Percentiles rank a stretch among this genome's conserved stretches.
Evolutionary conservation across 1,284 basidiomycete genomes (phyloP).

Genomic region (Butyriboletus appendiculatus): DNA sequence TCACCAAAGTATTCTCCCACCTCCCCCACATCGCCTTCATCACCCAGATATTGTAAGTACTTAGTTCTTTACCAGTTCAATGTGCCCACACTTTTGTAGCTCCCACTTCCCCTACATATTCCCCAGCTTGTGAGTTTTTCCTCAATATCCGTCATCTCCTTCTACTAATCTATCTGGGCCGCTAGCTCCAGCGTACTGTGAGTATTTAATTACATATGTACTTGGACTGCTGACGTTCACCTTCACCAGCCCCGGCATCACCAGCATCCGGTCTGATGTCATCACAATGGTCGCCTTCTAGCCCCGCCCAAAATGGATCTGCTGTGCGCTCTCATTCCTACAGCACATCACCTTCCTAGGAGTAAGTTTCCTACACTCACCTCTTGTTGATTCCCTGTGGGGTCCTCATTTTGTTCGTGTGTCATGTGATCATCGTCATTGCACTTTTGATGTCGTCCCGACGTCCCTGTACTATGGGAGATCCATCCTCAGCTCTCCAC

Average conservation of each 20-base stretch:
- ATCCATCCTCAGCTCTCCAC: too few relatives aligned
- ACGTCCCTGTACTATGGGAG: too few relatives aligned
- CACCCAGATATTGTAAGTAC: slow-evolving; percentile 83
- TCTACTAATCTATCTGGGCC: slow-evolving; percentile 23
- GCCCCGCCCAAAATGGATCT: slow-evolving; percentile 63
- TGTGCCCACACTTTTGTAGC: slow-evolving; percentile 43
- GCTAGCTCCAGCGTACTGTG: slow-evolving; percentile 71
- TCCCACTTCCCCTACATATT: slow-evolving; percentile 83
- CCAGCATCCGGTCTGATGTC: slow-evolving; percentile 84
- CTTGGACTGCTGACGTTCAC: slow-evolving; percentile 14
- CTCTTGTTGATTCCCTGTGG: slow-evolving; percentile 13
- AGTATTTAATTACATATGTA: slow-evolving; percentile 33
- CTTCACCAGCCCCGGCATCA: slow-evolving; percentile 67
- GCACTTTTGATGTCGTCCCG: background rate
- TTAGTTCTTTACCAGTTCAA: background rate
- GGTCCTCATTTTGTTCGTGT: slow-evolving; percentile 6
- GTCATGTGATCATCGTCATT: slow-evolving; percentile 2
- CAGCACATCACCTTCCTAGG: slow-evolving; percentile 59
- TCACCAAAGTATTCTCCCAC: slow-evolving; percentile 87
- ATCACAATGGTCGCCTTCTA: slow-evolving; percentile 79
- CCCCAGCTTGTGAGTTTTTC: slow-evolving; percentile 71
- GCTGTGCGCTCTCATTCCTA: slow-evolving; percentile 44
- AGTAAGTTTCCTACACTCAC: slow-evolving; percentile 35
- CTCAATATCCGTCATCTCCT: background rate
- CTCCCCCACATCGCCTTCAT: slow-evolving; percentile 80